Percentiles rank a stretch among this genome's conserved stretches.
These are phyloP conservation scores for Buxus sempervirens DNA, from an alignment of 164 flowering plant genomes.

Conservation along the genomic window DNA sequence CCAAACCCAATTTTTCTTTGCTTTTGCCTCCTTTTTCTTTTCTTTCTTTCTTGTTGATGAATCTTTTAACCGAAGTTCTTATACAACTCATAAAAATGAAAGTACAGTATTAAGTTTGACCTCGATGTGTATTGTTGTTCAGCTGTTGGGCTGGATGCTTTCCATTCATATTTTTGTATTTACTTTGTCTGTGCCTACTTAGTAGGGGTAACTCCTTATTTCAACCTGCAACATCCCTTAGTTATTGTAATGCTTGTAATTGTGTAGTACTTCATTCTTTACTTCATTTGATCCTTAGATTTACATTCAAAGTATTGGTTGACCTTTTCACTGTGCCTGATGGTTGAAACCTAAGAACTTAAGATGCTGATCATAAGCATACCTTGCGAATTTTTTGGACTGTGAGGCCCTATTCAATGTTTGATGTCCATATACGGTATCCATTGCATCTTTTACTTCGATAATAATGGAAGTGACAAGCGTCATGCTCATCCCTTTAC, in stretches of 20 bases:
- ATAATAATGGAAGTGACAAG: background rate
- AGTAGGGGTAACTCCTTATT: no score
- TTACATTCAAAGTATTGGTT: background rate
- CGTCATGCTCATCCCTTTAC: constrained; percentile 14
- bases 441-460: background rate
- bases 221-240: no score
- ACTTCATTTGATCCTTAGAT: background rate
- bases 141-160: background rate
- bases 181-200: no score
- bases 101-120: background rate
- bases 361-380: background rate
- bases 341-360: background rate
- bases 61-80: background rate
- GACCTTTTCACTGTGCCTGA: background rate
- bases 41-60: background rate
- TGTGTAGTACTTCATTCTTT: background rate
- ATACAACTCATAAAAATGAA: no score
- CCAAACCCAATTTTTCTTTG: background rate
- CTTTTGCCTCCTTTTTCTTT: background rate
- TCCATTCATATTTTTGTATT: background rate
- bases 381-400: background rate
- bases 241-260: no score
- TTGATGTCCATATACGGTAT: background rate
- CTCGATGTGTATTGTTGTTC: background rate
- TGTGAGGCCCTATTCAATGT: background rate